Conservation (phyloP, 1,284 basidiomycete genomes). For the Marasmius fiardii region DNA sequence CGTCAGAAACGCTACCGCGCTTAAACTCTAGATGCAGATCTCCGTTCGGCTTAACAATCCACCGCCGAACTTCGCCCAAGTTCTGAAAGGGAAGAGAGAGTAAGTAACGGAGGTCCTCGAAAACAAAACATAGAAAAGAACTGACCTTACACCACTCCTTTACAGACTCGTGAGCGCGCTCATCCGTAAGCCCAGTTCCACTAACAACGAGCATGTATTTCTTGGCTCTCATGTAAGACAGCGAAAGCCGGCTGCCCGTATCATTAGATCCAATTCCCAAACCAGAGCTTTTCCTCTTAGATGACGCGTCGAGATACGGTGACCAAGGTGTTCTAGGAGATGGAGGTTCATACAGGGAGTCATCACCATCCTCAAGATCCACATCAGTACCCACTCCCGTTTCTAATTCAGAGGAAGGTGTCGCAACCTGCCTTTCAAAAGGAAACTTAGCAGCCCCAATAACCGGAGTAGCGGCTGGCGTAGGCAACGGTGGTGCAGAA, state of each 20-base stretch:
- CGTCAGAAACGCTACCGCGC: conserved; percentile 29
- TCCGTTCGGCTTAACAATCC: conserved; percentile 23
- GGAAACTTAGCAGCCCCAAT: background rate
- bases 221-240: conserved; percentile 2
- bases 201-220: conserved; percentile 30
- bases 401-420: background rate
- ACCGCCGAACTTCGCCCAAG: conserved; percentile 15
- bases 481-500: background rate
- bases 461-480: background rate
- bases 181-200: conserved; percentile 25
- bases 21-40: conserved; percentile 29
- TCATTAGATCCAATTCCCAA: background rate
- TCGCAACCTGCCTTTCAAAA: background rate
- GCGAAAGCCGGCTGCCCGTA: background rate
- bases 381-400: background rate
- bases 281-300: background rate
- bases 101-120: background rate
- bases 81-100: conserved; percentile 1
- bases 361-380: background rate
- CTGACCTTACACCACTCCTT: conserved; percentile 30
- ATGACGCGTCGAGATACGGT: background rate
- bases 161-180: conserved; percentile 25
- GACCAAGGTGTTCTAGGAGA: background rate
- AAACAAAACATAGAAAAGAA: conserved; percentile 12
- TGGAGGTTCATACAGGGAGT: background rate